These are phyloP conservation scores for Penicillium argentinense DNA, from an alignment of 495 filamentous ascomycete genomes.

Conservation along the genomic window DNA sequence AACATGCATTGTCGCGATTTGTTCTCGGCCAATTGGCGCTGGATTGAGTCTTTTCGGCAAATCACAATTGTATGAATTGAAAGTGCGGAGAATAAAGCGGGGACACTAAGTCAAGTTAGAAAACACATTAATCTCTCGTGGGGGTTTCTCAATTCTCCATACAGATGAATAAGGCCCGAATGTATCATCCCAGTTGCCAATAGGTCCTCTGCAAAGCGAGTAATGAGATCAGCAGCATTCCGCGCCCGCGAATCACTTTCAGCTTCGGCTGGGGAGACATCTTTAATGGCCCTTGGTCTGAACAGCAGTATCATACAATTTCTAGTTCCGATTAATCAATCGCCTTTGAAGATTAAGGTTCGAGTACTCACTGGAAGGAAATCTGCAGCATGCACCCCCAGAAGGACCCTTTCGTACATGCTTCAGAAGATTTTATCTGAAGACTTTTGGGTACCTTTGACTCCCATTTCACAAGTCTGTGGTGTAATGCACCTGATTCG, in stretches of 20 bases:
- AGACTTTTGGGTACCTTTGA: neutral
- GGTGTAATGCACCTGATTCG: neutral
- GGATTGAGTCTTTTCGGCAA: conserved; percentile 11
- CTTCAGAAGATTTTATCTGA: neutral
- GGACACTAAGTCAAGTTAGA: conserved; percentile 5
- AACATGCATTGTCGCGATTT: conserved; percentile 21
- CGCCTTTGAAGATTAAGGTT: neutral
- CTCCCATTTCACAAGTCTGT: conserved; percentile 5
- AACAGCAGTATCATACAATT: conserved; percentile 11
- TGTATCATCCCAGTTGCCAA: conserved; percentile 7
- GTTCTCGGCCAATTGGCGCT: conserved; percentile 18
- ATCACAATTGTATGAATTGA: conserved; percentile 14
- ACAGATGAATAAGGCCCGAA: conserved; percentile 1
- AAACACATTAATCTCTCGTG: no score
- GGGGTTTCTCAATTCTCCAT: no score
- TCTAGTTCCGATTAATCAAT: neutral
- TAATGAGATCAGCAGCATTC: conserved; percentile 10
- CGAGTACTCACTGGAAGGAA: conserved; percentile 6
- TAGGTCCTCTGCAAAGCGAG: conserved; percentile 16
- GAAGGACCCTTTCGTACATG: conserved; percentile 3
- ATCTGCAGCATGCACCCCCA: conserved; percentile 13
- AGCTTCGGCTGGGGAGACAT: conserved; percentile 3
- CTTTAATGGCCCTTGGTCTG: conserved; percentile 9
- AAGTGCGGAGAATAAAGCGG: conserved; percentile 13
- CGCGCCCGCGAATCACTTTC: conserved; percentile 13